Percentiles rank a stretch among this genome's conserved stretches.
Evolutionary conservation across 768 basidiomycete genomes (phyloP).

Genomic region (Suillus subalutaceus): DNA sequence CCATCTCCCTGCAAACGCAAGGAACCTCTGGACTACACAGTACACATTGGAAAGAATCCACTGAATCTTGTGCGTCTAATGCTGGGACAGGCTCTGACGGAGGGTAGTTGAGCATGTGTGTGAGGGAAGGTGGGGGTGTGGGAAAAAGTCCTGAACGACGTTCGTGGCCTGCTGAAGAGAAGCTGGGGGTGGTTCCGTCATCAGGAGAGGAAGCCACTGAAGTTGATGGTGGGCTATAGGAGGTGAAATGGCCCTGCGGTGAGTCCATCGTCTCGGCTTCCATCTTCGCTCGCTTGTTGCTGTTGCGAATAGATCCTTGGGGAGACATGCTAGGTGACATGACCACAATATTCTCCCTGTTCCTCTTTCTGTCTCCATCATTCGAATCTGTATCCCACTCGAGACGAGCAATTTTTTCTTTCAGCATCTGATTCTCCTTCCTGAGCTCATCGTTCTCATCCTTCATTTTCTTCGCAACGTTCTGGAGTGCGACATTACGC

Average conservation of each 20-base stretch:
- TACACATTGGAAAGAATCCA: constrained; percentile 55
- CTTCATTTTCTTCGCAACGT: constrained; percentile 80
- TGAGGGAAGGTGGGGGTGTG: constrained; percentile 32
- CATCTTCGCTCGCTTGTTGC: constrained; percentile 41
- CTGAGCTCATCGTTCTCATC: constrained; percentile 82
- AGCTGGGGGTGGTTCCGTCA: constrained; percentile 32
- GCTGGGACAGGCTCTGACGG: constrained; percentile 32
- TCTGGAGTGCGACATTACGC: constrained; percentile 82
- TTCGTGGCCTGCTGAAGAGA: constrained; percentile 36
- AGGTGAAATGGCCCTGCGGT: constrained; percentile 24
- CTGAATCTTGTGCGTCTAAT: constrained; percentile 36
- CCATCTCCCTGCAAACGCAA: constrained; percentile 79
- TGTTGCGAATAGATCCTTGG: constrained; percentile 26
- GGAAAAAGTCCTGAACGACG: constrained; percentile 27
- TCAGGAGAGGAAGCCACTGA: constrained; percentile 57
- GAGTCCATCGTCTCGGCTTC: constrained; percentile 25
- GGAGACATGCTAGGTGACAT: constrained; percentile 29
- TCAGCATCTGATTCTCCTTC: constrained; percentile 65
- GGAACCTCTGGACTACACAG: constrained; percentile 71
- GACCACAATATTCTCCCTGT: constrained; percentile 53
- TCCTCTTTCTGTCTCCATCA: constrained; percentile 57
- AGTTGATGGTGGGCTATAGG: constrained; percentile 42
- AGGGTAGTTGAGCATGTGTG: constrained; percentile 41
- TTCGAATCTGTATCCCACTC: constrained; percentile 39
- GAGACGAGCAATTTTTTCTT: constrained; percentile 47